phyloP scores from a whole-genome alignment of 2,329 filamentous ascomycete genomes.

The Podosphaera fusca region DNA sequence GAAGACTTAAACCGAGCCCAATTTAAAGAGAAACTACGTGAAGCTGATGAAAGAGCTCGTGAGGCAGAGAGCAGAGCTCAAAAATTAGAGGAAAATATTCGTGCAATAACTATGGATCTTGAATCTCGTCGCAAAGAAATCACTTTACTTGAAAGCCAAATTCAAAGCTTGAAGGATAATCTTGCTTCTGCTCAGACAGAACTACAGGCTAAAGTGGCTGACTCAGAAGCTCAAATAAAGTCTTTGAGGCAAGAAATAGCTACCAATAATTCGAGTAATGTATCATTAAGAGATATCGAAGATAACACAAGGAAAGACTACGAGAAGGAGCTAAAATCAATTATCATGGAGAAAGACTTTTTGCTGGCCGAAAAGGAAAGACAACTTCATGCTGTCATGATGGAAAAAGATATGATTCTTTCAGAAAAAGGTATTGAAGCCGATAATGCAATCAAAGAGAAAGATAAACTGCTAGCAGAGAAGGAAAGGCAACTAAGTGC shows the following conservation, averaged over 20 bases:
- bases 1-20: neutral
- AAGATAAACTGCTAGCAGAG: too few relatives aligned
- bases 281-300: neutral
- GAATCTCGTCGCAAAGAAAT: slow-evolving; percentile 14
- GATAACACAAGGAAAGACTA: slow-evolving; percentile 8
- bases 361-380: slow-evolving; percentile 4
- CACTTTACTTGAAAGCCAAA: slow-evolving; percentile 13
- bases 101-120: slow-evolving; percentile 4
- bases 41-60: neutral
- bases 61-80: neutral
- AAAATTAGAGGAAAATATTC: neutral
- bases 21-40: neutral
- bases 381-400: slow-evolving; percentile 4
- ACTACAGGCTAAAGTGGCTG: slow-evolving; percentile 11
- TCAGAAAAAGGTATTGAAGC: too few relatives aligned
- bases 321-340: slow-evolving; percentile 4
- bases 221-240: slow-evolving; percentile 11
- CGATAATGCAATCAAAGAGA: too few relatives aligned
- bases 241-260: slow-evolving; percentile 10
- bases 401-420: too few relatives aligned
- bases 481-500: too few relatives aligned
- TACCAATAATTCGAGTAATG: slow-evolving; percentile 8
- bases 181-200: slow-evolving; percentile 12
- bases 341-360: neutral
- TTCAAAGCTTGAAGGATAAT: slow-evolving; percentile 14